These are phyloP conservation scores for Kluyveromyces siamensis DNA, from an alignment of 805 yeast genomes.

Conservation along the genomic window DNA sequence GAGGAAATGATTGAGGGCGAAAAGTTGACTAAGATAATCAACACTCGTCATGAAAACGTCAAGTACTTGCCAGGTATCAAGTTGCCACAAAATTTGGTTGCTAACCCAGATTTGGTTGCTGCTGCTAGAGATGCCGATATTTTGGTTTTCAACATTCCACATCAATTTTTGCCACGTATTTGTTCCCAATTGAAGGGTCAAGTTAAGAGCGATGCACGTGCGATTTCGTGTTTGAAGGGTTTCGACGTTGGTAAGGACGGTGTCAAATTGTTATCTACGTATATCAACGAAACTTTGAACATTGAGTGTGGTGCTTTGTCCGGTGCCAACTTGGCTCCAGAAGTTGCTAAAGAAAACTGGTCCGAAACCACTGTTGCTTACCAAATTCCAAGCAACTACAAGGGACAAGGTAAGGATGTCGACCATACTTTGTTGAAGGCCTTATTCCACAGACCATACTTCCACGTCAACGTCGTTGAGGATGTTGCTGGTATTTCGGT, in stretches of 20 bases:
- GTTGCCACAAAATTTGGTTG: conserved; percentile 78
- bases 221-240: conserved; percentile 94
- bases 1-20: conserved; percentile 75
- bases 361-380: conserved; percentile 97
- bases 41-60: conserved; percentile 85
- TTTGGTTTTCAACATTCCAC: conserved; percentile 90
- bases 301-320: conserved; percentile 92
- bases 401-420: conserved; percentile 40
- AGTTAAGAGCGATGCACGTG: conserved; percentile 63
- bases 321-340: conserved; percentile 96
- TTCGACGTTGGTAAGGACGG: conserved; percentile 81
- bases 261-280: conserved; percentile 72
- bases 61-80: conserved; percentile 84
- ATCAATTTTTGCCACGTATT: conserved; percentile 81
- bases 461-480: conserved; percentile 87
- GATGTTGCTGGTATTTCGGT: conserved; percentile 95
- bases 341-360: conserved; percentile 92
- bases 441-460: conserved; percentile 93
- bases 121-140: conserved; percentile 79
- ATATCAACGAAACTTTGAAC: conserved; percentile 71
- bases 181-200: conserved; percentile 70
- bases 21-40: conserved; percentile 84
- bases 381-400: conserved; percentile 54
- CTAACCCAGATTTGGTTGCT: conserved; percentile 73
- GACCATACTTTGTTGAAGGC: conserved; percentile 65